These are phyloP conservation scores for Leptographium galeiforme DNA, from an alignment of 2,329 filamentous ascomycete species.

Conservation along the genomic window DNA sequence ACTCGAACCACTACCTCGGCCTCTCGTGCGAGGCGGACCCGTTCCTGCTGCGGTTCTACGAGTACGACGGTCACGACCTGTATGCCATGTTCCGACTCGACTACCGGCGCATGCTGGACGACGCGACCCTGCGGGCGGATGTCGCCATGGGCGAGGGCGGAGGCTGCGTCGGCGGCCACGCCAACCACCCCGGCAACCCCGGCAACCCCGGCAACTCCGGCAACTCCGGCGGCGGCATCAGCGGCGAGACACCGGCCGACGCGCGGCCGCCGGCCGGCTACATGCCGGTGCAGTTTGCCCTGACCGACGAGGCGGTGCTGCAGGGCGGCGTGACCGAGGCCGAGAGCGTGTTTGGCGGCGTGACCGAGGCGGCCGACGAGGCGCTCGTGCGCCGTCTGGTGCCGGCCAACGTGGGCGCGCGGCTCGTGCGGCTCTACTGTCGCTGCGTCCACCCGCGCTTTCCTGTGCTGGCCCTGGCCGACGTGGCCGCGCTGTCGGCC, in stretches of 20 bases:
- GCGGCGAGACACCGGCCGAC: no score
- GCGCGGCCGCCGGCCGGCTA: conserved; percentile 1
- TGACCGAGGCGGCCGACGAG: conserved; percentile 9
- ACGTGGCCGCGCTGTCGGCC: conserved; percentile 7
- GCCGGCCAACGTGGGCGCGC: conserved; percentile 7
- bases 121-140: conserved; percentile 1
- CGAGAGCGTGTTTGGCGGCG: conserved; percentile 8
- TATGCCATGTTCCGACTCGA: conserved; percentile 15
- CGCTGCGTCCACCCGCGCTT: conserved; percentile 12
- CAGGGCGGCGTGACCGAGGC: conserved; percentile 10
- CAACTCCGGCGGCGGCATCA: neutral
- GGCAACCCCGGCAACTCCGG: neutral
- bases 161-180: no score
- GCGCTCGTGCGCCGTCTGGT: conserved; percentile 11
- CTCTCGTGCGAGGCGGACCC: conserved; percentile 15
- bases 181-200: no score
- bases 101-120: conserved; percentile 12
- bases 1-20: conserved; percentile 13
- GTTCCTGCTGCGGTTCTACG: conserved; percentile 13
- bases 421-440: conserved; percentile 10
- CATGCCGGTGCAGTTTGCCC: conserved; percentile 12
- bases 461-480: conserved; percentile 11
- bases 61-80: conserved; percentile 11
- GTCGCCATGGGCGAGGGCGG: neutral
- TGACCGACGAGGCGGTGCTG: conserved; percentile 14